A percentile compares a stretch with the other conserved stretches of the same genome.
Evolutionary conservation across 345 rosid genomes (phyloP).

Genomic region (Excoecaria cochinchinensis): DNA sequence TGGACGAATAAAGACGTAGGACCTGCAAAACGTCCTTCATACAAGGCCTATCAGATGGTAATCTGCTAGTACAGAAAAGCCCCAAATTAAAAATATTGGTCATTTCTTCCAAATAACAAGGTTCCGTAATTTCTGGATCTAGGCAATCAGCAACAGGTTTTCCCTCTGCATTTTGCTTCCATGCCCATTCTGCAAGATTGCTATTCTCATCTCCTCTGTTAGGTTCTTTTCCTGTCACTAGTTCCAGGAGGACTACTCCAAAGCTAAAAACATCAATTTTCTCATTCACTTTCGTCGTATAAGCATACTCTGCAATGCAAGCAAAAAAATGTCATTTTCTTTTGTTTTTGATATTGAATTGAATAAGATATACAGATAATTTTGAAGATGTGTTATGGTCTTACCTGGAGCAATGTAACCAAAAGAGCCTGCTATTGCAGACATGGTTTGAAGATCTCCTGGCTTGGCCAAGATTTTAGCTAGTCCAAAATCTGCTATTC

Average conservation of each 20-base stretch:
- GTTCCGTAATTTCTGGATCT: conserved; percentile 56
- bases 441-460: conserved; percentile 69
- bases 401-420: conserved; percentile 94
- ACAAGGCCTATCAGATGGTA: conserved; percentile 62
- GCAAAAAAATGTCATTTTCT: not conserved
- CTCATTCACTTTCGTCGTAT: conserved; percentile 70
- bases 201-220: conserved; percentile 56
- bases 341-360: not conserved
- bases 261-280: conserved; percentile 89
- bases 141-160: conserved; percentile 45
- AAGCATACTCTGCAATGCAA: conserved; percentile 61
- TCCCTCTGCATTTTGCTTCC: conserved; percentile 58
- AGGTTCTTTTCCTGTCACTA: conserved; percentile 79
- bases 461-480: conserved; percentile 69
- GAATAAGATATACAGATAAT: not conserved
- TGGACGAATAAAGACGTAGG: conserved; percentile 40
- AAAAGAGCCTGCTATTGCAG: conserved; percentile 82
- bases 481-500: conserved; percentile 88
- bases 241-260: conserved; percentile 83
- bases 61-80: conserved; percentile 56
- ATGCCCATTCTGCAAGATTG: conserved; percentile 88
- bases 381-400: not conserved
- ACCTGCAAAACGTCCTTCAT: conserved; percentile 76
- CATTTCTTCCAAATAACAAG: conserved; percentile 49
- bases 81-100: conserved; percentile 63